Evolutionary conservation across 345 rosid species (phyloP).

Genomic region (Arabis hirsuta): DNA sequence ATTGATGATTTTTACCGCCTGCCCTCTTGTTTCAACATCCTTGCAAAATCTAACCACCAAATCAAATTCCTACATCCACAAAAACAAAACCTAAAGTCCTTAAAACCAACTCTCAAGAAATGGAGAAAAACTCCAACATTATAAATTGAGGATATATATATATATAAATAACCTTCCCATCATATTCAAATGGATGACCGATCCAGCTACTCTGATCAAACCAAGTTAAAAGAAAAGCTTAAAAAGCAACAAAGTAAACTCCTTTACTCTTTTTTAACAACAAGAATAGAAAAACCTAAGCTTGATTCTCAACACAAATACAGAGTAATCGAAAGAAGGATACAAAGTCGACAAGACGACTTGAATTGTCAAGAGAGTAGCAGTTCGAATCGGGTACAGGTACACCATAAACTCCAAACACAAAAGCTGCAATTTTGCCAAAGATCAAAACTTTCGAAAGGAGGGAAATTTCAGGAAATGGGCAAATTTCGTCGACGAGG

Average conservation of each 20-base stretch:
- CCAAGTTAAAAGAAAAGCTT: slow-evolving; percentile 43
- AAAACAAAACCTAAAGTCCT: slow-evolving; percentile 21
- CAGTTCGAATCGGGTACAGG: slow-evolving; percentile 71
- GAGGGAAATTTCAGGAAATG: slow-evolving; percentile 12
- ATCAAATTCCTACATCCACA: slow-evolving; percentile 62
- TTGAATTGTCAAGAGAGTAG: slow-evolving; percentile 85
- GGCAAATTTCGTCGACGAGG: background rate
- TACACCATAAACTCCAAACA: slow-evolving; percentile 44
- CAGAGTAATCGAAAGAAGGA: slow-evolving; percentile 72
- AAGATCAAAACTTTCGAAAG: slow-evolving; percentile 10
- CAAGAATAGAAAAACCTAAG: background rate
- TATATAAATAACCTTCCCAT: slow-evolving; percentile 68
- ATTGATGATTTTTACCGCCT: slow-evolving; percentile 51
- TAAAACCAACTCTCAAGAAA: background rate
- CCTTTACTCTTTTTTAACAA: slow-evolving; percentile 12
- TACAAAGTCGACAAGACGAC: slow-evolving; percentile 93
- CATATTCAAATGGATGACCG: slow-evolving; percentile 63
- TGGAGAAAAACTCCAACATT: background rate
- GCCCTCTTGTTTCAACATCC: slow-evolving; percentile 88
- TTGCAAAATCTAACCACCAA: slow-evolving; percentile 86
- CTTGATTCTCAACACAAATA: slow-evolving; percentile 4
- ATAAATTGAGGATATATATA: background rate
- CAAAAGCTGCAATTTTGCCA: slow-evolving; percentile 47
- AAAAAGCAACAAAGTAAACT: slow-evolving; percentile 31
- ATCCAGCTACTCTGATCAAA: slow-evolving; percentile 71